Evolutionary conservation across 257 asterid species (phyloP), one percentile per base, ranked within the genome.

Genomic region (Forsythia suspensa): DNA sequence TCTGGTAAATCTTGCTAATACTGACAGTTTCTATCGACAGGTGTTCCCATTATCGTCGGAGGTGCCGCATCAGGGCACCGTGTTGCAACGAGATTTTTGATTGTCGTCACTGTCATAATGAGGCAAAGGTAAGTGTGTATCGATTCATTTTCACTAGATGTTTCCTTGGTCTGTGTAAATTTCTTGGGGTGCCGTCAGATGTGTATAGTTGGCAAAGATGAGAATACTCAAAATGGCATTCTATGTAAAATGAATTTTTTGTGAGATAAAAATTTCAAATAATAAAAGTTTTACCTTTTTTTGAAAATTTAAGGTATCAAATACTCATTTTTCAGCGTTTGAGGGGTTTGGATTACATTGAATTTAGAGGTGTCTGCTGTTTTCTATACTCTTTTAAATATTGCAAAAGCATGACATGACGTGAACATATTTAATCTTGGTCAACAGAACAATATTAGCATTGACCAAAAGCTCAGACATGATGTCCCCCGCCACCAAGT

Each of bases 41-140:
- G 77, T 94, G 97, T 86, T 71, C 92, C 65, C 98, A 94, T 79
- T 94, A 92, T 77, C 96, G 91, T 10, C 91, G 97, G 68, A 88
- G 97, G 85, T 94, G 98, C 82, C 91, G 85, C 72, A 88, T 94
- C 63, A 86, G 90, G 84, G 93, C 98, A 77, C 98, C 98, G 20
- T 92, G 97, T 75, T 92, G 98, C 89, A 79, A 89, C 80, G 97
- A 91, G 81, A 76, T 92, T 78, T 94, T 91, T 81, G 88, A 85
- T 80, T 94, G 98, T 72, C 95, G 97, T 66, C 97, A 94, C 86
- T 94, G 98, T 82, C 98, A 94, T 86, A 92, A 94, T n/a, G 97
- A 94, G 59, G 92, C 91, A 73, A 90, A 91, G 91, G 98, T 91
- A 81, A 77, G 75, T 68, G 72, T 51, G 9, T 70, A 36, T 80